Base-by-base conservation (phyloP, 2,329 filamentous ascomycete species). In the Ceratocystis huliohia region DNA sequence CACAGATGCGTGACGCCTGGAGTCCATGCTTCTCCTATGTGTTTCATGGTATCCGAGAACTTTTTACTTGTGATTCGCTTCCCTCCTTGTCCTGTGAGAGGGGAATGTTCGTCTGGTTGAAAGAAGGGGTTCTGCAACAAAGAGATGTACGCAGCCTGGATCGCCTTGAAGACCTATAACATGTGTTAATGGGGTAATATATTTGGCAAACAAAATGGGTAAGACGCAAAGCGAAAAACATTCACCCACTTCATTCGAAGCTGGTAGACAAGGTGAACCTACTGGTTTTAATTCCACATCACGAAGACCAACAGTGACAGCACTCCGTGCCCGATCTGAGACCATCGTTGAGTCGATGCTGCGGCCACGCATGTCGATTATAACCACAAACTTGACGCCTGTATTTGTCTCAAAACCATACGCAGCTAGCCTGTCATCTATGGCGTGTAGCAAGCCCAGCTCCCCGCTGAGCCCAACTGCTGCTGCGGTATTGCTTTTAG, bases 351-450 rank as follows among this genome's bases (percentile, higher is more conserved):
- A 73, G 63, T 75, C 77, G 65, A 80, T 76, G 63, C 82, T 78
- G 25, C 88, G 80, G 1, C 91, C 92, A 70, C 91, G 85, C 83
- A 96, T 91, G 77, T 99, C 93, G 37, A 97, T 88, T 2, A 96
- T 84, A 69, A 91, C 87, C 44, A 97, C 86, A 73, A 99, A 86
- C 74, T 93, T 92, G 69, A 96, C 85, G 50, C 91, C 91, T 30
- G 94, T 97, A 76, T 96, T 97, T 66, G 94, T 96, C 76, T 97
- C 84, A 85, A 90, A 96, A 72, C 94, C 94, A 78, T 97, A 99
- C 70, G 91, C 88, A 45, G 92, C 91, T 61, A 97, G 82, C 30
- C 92, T 84, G 78, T 99, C 93, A 78, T 97, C 94, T 68, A 97
- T 82, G 68, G 92, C 91, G 77, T 97, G 93, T 63, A 99, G 82